Evolutionary conservation across 2,329 filamentous ascomycete species (phyloP).

Genomic region (Epicoccum sorghinum): DNA sequence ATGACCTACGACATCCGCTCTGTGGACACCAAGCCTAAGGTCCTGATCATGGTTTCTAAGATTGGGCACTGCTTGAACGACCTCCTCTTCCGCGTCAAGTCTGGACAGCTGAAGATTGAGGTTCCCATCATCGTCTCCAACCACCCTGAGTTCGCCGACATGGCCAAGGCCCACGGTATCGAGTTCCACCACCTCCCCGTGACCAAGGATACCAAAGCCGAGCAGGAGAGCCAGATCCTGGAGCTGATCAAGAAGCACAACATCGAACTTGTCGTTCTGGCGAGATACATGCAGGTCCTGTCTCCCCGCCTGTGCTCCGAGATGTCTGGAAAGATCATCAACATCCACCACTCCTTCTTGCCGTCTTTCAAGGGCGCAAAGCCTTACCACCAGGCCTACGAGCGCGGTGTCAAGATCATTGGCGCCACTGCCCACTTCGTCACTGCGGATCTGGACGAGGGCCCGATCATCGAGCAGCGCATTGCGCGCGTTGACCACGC

Average conservation of each 20-base stretch:
- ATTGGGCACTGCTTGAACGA: slow-evolving; percentile 87
- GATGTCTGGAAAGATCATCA: slow-evolving; percentile 88
- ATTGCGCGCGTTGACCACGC: slow-evolving; percentile 77
- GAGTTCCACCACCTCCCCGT: slow-evolving; percentile 83
- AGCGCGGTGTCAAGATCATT: slow-evolving; percentile 86
- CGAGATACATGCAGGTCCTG: slow-evolving; percentile 87
- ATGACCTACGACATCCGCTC: slow-evolving; percentile 77
- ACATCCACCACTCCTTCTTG: slow-evolving; percentile 88
- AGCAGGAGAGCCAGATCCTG: slow-evolving; percentile 75
- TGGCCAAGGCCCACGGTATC: slow-evolving; percentile 76
- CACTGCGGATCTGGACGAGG: slow-evolving; percentile 83
- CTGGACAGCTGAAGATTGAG: slow-evolving; percentile 75
- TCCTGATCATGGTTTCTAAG: slow-evolving; percentile 89
- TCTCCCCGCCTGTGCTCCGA: slow-evolving; percentile 74
- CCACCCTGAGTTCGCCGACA: slow-evolving; percentile 72
- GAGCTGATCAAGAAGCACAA: slow-evolving; percentile 71
- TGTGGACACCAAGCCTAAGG: slow-evolving; percentile 71
- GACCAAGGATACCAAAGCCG: slow-evolving; percentile 74
- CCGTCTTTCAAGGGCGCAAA: slow-evolving; percentile 87
- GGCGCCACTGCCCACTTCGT: slow-evolving; percentile 87
- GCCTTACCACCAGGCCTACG: slow-evolving; percentile 87
- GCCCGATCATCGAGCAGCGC: slow-evolving; percentile 86
- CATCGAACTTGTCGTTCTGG: slow-evolving; percentile 80
- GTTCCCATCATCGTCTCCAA: slow-evolving; percentile 82
- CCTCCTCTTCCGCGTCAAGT: slow-evolving; percentile 78